These are phyloP conservation scores for Aureobasidium sp. DNA, from an alignment of 2,329 filamentous ascomycete species.

Conservation along the genomic window DNA sequence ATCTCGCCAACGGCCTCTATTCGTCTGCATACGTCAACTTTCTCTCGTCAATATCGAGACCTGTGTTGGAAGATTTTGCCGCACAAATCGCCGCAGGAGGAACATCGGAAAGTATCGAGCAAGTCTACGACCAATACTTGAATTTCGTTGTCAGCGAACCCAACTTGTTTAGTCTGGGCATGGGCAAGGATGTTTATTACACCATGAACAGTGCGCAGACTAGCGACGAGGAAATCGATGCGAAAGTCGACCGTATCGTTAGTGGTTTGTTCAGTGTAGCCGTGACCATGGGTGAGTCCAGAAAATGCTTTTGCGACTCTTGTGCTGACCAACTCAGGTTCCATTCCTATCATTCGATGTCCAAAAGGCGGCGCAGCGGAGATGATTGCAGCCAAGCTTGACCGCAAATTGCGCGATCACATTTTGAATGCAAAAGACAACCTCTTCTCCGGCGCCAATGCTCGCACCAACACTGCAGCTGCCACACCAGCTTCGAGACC, in stretches of 20 bases:
- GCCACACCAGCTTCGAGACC: conserved; percentile 66
- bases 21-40: conserved; percentile 96
- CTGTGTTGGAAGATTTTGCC: conserved; percentile 90
- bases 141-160: conserved; percentile 97
- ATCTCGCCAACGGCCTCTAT: conserved; percentile 81
- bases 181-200: conserved; percentile 91
- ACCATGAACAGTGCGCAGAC: conserved; percentile 91
- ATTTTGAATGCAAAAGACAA: conserved; percentile 98
- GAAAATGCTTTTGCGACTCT: background rate
- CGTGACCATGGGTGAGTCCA: conserved; percentile 81
- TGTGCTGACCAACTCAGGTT: conserved; percentile 35
- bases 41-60: conserved; percentile 81
- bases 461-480: conserved; percentile 51
- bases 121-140: conserved; percentile 92
- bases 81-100: conserved; percentile 74
- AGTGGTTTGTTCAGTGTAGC: conserved; percentile 95
- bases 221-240: conserved; percentile 80
- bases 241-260: conserved; percentile 81
- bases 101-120: conserved; percentile 81
- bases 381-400: conserved; percentile 86
- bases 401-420: conserved; percentile 91
- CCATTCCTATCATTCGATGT: conserved; percentile 91
- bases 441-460: conserved; percentile 65
- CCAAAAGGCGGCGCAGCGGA: conserved; percentile 89
- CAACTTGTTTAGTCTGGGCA: conserved; percentile 86